Base-by-base conservation (phyloP, 2,329 filamentous ascomycete genomes). In the Neofusicoccum umdonicola region DNA sequence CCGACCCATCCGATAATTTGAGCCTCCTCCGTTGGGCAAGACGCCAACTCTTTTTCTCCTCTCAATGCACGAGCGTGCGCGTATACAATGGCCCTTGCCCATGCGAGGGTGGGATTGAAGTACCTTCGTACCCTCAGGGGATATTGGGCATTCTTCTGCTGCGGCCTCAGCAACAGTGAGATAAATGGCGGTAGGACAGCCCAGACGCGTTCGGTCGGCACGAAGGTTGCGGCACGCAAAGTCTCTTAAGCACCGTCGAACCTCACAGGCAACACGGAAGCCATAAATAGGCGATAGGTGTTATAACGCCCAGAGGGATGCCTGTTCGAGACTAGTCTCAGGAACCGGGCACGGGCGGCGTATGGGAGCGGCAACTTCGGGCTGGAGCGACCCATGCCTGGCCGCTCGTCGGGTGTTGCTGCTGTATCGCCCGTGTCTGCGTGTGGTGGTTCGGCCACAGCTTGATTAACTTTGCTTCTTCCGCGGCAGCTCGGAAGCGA, bases 401-500 rank as follows among this genome's bases (percentile, higher is more conserved):
- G 22, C 22, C 22, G 15, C 35, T 5, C 15, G 22, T 44, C 54
- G 54, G 54, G 45, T 45, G 54, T 27, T 35, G 54, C 22, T 41
- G 8, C 35, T n/a, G 15, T 17, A 13, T 11, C 48, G 45, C 22
- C 11, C 31, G 15, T 51, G 48, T n/a, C 34, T 8, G 45, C n/a
- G 17, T 8, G 27, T 8, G 22, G 15, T 19, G 42, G 11, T 27
- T 31, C 31, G 56, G 42, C 27, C 39, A 34, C 22, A 37, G 56
- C 42, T 31, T 44, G 42, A 47, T 60, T 60, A 35, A 37, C 42
- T 60, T 60, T 60, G 56, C 56, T 60, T 60, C 56, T 60, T 60
- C 39, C 56, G 56, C 56, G 56, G 56, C 41, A 60, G 22, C 4
- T 37, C 56, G 56, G 56, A 60, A 60, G 56, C 42, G 22, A n/a